Percentiles rank a stretch among this genome's conserved stretches.
Evolutionary conservation across 2,329 filamentous ascomycete genomes (phyloP).

Genomic region (Dactylellina drechsleri): DNA sequence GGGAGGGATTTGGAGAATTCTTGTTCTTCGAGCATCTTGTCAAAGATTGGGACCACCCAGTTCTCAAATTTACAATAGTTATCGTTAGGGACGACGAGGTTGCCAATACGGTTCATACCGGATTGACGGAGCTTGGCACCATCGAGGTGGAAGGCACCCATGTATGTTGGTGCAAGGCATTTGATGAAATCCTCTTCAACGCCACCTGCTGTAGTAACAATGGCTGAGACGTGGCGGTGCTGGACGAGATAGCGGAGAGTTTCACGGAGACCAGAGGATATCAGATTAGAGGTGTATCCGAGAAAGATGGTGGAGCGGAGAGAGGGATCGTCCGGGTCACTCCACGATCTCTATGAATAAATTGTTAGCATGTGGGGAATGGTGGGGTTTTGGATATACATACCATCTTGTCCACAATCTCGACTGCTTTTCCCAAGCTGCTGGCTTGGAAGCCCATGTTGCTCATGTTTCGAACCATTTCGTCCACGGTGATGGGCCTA

Average conservation of each 20-base stretch:
- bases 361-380: background rate
- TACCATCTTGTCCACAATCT: constrained; percentile 97
- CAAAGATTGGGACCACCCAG: constrained; percentile 95
- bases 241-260: constrained; percentile 91
- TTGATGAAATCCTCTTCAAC: constrained; percentile 99
- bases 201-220: constrained; percentile 94
- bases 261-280: constrained; percentile 92
- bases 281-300: constrained; percentile 96
- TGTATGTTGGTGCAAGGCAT: constrained; percentile 91
- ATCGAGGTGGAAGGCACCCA: constrained; percentile 81
- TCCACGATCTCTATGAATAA: constrained; percentile 74
- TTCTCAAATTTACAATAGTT: constrained; percentile 99
- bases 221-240: constrained; percentile 88
- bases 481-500: constrained; percentile 81
- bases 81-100: constrained; percentile 92
- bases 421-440: constrained; percentile 83
- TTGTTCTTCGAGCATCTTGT: constrained; percentile 92
- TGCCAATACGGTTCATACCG: constrained; percentile 94
- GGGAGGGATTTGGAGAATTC: constrained; percentile 76
- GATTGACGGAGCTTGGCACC: constrained; percentile 82
- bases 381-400: constrained; percentile 55
- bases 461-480: constrained; percentile 82
- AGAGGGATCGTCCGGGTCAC: constrained; percentile 76
- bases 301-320: constrained; percentile 92
- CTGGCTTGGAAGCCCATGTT: constrained; percentile 87